A percentile compares a stretch with the other conserved stretches of the same genome.
phyloP scores from a whole-genome alignment of 106 monocot genomes.

The Dendrobium officinale region DNA sequence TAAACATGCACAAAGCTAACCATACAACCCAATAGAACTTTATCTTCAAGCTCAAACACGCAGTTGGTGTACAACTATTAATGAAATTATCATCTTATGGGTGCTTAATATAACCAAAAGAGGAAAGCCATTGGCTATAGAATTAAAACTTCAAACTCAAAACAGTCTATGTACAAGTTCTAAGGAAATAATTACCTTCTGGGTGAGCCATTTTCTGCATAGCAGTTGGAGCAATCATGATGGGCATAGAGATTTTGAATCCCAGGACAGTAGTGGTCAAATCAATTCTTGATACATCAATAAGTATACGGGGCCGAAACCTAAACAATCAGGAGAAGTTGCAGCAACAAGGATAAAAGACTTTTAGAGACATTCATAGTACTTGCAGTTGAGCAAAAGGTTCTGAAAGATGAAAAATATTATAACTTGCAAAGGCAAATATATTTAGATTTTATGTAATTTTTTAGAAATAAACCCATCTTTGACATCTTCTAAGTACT shows the following conservation, averaged over 20 bases:
- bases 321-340: slow-evolving; percentile 11
- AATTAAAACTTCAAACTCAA: neutral
- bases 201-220: slow-evolving; percentile 92
- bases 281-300: slow-evolving; percentile 76
- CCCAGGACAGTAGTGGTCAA: slow-evolving; percentile 64
- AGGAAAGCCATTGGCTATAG: neutral
- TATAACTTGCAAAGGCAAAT: neutral
- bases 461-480: neutral
- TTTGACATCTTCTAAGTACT: neutral
- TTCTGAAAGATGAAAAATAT: neutral
- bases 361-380: neutral
- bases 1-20: neutral
- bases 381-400: neutral
- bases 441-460: neutral
- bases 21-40: too few relatives aligned
- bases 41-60: too few relatives aligned
- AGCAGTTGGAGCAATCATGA: slow-evolving; percentile 85
- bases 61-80: too few relatives aligned
- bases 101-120: neutral
- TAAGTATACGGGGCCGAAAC: slow-evolving; percentile 69
- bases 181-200: slow-evolving; percentile 32
- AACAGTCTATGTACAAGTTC: too few relatives aligned
- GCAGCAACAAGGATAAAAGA: neutral
- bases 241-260: slow-evolving; percentile 86
- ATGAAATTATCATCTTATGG: too few relatives aligned